Conservation (phyloP, 208 protist species). For the Acanthamoeba culbertsoni region DNA sequence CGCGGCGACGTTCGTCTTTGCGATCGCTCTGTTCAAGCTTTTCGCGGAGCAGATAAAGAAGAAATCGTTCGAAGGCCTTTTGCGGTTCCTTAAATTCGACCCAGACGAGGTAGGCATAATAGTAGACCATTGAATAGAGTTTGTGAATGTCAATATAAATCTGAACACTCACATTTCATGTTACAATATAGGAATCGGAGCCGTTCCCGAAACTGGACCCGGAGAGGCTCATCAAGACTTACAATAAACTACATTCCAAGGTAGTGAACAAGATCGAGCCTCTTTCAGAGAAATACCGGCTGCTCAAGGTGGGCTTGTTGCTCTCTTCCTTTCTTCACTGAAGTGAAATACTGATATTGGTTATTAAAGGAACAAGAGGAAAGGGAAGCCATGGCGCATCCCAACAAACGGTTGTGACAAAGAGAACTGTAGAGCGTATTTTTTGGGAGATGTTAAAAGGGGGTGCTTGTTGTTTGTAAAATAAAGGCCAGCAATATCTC, state of each 20-base stretch:
- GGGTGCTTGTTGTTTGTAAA: too few relatives aligned
- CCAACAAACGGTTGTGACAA: too few relatives aligned
- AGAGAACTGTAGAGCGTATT: too few relatives aligned
- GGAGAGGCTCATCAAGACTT: constrained; percentile 31
- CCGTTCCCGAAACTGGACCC: constrained; percentile 35
- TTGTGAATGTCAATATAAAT: not conserved
- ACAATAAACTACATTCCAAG: not conserved
- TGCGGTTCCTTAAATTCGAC: constrained; percentile 45
- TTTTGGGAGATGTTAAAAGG: too few relatives aligned
- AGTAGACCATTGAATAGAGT: too few relatives aligned
- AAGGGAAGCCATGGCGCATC: not conserved
- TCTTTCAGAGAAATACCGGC: not conserved
- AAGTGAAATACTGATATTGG: too few relatives aligned
- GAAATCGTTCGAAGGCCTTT: constrained; percentile 11
- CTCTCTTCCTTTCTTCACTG: not conserved
- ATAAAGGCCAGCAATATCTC: too few relatives aligned
- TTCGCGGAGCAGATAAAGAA: not conserved
- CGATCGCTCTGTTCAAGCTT: constrained; percentile 5
- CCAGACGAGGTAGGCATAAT: constrained; percentile 42
- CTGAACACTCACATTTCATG: too few relatives aligned
- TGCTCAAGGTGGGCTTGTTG: not conserved
- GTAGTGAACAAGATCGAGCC: not conserved
- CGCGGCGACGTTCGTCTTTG: not conserved
- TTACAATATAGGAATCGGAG: not conserved
- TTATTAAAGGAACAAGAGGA: not conserved